Evolutionary conservation across 2,329 filamentous ascomycete species (phyloP), one percentile per base, ranked within the genome.

Genomic region (Amylocarpus encephaloides): DNA sequence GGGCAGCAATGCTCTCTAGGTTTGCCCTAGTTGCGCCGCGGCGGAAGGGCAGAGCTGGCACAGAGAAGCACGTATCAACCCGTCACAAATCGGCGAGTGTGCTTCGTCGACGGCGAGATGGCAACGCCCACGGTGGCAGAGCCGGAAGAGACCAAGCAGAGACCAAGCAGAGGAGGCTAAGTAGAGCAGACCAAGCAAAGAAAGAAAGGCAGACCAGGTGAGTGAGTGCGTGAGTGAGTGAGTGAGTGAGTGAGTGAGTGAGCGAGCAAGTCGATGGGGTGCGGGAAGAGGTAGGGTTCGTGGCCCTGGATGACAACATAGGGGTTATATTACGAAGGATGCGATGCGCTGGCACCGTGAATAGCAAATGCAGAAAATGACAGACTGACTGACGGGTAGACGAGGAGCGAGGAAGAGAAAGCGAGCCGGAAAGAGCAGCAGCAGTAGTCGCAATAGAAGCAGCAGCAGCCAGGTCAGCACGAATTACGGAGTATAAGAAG

Each of bases 1-100:
- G 61, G 59, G 60, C 59, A 64, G 58, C 56, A 61, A 62, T 59
- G 50, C 50, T 52, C 58, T 38, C n/a, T 18, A 6, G 13, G 10
- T 13, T 2, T 32, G 38, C 43, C 50, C 50, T 53, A 35, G 47
- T 52, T 48, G 44, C 48, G 38, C 41, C 22, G 41, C 41, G 29
- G 19, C 41, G 41, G 41, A 43, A 18, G 41, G 22, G 22, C 39
- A 42, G 19, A 43, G 30, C 19, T n/a, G 41, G 19, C 35, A 38
- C 12, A 4, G 22, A 38, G 6, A 38, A 38, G 35, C 35, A 38
- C 35, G 6, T 38, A 16, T 38, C 35, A 15, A 38, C 6, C 13
- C n/a, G 49, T n/a, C n/a, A n/a, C n/a, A 40, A 19, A 19, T 22
- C 40, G 29, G 6, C 13, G 34, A 15, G 30, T 38, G 7, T 44